phyloP scores from a whole-genome alignment of 768 basidiomycete species.

The Lactifluus rugatus region DNA sequence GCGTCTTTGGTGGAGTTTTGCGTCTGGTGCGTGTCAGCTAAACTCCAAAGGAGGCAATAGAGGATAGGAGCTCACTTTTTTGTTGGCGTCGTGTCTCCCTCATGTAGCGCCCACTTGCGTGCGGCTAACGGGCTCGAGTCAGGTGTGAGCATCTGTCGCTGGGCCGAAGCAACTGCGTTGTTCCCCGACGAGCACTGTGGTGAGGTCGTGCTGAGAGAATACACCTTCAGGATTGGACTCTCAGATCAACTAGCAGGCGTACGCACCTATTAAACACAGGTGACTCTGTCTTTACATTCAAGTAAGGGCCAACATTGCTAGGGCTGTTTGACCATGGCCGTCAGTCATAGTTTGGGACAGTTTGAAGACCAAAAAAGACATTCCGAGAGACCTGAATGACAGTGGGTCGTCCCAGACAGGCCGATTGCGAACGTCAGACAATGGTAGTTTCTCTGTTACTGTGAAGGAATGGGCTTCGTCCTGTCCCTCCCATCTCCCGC shows the following conservation, averaged over 20 bases:
- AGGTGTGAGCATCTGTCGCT: constrained; percentile 15
- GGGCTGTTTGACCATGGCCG: constrained; percentile 3
- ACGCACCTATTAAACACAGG: constrained; percentile 4
- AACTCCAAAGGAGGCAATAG: background rate
- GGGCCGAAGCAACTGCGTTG: background rate
- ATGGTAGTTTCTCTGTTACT: background rate
- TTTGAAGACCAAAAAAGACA: background rate
- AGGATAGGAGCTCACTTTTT: constrained; percentile 5
- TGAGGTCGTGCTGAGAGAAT: constrained; percentile 1
- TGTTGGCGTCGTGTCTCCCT: constrained; percentile 11
- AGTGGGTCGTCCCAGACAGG: background rate
- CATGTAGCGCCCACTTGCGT: constrained; percentile 12
- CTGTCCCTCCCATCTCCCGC: background rate
- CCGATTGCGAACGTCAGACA: background rate
- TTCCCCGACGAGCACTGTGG: background rate
- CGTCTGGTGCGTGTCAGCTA: constrained; percentile 8
- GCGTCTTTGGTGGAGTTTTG: constrained; percentile 4
- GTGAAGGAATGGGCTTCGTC: background rate
- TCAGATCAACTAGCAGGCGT: background rate
- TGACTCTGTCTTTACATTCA: constrained; percentile 14
- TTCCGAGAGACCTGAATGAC: background rate
- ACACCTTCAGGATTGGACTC: background rate
- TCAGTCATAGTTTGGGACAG: background rate
- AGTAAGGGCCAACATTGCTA: constrained; percentile 10
- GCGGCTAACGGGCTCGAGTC: constrained; percentile 16